Percentiles rank a stretch among this genome's conserved stretches.
These are phyloP conservation scores for Alnus glutinosa DNA, from an alignment of 306 rosid species.

Conservation along the genomic window DNA sequence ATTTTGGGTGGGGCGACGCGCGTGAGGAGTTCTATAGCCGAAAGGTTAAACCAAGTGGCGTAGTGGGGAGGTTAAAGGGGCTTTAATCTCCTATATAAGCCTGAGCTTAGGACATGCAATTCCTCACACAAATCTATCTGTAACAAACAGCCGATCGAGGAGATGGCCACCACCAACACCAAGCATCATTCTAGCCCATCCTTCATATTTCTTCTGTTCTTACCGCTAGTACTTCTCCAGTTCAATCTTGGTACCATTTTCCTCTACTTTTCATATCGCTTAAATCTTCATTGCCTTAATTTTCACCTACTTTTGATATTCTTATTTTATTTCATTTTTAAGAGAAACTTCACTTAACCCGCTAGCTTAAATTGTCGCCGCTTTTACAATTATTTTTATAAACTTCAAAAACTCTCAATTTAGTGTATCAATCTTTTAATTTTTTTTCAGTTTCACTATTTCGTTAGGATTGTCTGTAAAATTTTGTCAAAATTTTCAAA, in stretches of 20 bases:
- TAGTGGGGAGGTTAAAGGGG: conserved; percentile 36
- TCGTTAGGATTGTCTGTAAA: too few species aligned
- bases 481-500: too few species aligned
- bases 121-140: background rate
- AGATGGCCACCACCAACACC: conserved; percentile 37
- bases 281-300: too few species aligned
- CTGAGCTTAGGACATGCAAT: background rate
- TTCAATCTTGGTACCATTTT: conserved; percentile 44
- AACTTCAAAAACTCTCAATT: too few species aligned
- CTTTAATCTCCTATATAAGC: conserved; percentile 37
- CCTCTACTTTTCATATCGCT: background rate
- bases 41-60: conserved; percentile 54
- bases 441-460: too few species aligned
- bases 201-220: conserved; percentile 33
- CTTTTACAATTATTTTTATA: too few species aligned
- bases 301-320: too few species aligned
- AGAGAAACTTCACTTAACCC: too few species aligned
- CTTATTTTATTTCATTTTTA: too few species aligned
- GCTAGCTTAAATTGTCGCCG: too few species aligned
- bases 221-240: conserved; percentile 34
- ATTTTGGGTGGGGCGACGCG: conserved; percentile 24
- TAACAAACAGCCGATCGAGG: background rate
- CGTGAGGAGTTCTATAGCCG: conserved; percentile 20
- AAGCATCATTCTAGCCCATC: conserved; percentile 8
- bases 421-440: too few species aligned